Base-by-base conservation (phyloP, 2,329 filamentous ascomycete species). In the Trichoderma koningiopsis region DNA sequence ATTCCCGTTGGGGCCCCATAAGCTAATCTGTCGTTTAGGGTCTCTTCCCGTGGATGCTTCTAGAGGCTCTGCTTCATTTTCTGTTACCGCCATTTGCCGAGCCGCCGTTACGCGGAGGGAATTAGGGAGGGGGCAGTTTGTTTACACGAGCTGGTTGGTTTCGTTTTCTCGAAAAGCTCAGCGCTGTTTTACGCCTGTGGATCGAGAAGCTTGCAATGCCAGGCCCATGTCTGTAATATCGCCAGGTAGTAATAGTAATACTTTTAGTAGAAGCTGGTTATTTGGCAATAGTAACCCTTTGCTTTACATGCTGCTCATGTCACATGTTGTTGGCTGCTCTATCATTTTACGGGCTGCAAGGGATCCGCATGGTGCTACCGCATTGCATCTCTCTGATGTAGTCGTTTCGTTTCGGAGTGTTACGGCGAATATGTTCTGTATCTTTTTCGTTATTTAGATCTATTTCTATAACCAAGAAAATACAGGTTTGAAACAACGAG, bases 1-100 rank as follows among this genome's bases (percentile, higher is more conserved):
- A 70, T 70, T 67, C 35, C 68, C 68, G 68, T 68, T 53, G 62
- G 33, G 33, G 68, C 40, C 57, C 68, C 55, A 37, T 53, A 43
- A 62, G 68, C 40, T 65, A 62, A 67, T 61, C 40, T 62, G 57
- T 31, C 33, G 33, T 35, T 35, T 4, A 67, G 43, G 37, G 53
- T 14, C 40, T 37, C 40, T 22, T 43, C 63, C 53, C 63, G 63
- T 67, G 29, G 55, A 67, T 27, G 63, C 63, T 67, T 67, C 63
- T 59, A 67, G 63, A 67, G 63, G 22, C n/a, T 59, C 40, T 22
- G 11, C 10, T 67, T 67, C 55, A 67, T 67, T 52, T 56, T 47
- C 61, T 31, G 49, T 58, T 70, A 49, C 62, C 57, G 52, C 64
- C 35, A 52, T 67, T 70, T 64, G 58, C 49, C 58, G 58, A 68